These are phyloP conservation scores for Jackrogersella multiformis DNA, from an alignment of 495 filamentous ascomycete genomes.

Conservation along the genomic window DNA sequence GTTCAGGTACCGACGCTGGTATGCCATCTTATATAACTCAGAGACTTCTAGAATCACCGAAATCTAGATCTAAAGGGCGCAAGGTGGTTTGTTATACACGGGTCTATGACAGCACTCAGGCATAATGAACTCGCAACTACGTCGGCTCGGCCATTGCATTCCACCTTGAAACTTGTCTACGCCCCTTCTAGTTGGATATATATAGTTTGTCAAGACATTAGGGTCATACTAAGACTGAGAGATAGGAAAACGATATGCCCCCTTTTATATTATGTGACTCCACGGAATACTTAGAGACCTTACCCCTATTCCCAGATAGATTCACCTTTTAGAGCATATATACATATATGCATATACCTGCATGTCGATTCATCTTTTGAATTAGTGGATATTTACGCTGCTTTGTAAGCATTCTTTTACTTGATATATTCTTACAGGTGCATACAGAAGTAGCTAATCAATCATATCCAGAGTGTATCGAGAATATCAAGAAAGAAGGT, in stretches of 20 bases:
- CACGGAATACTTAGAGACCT: too few species aligned
- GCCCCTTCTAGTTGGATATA: background rate
- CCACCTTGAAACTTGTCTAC: background rate
- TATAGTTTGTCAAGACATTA: background rate
- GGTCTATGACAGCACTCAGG: background rate
- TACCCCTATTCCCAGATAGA: constrained; percentile 9
- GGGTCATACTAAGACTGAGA: background rate
- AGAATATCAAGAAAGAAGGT: background rate
- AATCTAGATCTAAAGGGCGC: background rate
- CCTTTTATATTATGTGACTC: background rate
- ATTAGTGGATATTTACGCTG: too few species aligned
- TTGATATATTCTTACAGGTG: background rate
- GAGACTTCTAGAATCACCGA: background rate
- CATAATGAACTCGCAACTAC: too few species aligned
- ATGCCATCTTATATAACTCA: too few species aligned
- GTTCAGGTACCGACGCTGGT: background rate
- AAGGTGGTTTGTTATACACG: background rate
- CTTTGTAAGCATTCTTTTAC: background rate
- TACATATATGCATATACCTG: background rate
- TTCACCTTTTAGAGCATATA: constrained; percentile 5
- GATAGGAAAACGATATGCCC: background rate
- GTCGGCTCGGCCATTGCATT: background rate
- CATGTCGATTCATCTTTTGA: background rate
- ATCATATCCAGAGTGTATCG: background rate
- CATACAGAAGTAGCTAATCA: background rate